phyloP scores from a whole-genome alignment of 257 asterid genomes.

The Linaria vulgaris region DNA sequence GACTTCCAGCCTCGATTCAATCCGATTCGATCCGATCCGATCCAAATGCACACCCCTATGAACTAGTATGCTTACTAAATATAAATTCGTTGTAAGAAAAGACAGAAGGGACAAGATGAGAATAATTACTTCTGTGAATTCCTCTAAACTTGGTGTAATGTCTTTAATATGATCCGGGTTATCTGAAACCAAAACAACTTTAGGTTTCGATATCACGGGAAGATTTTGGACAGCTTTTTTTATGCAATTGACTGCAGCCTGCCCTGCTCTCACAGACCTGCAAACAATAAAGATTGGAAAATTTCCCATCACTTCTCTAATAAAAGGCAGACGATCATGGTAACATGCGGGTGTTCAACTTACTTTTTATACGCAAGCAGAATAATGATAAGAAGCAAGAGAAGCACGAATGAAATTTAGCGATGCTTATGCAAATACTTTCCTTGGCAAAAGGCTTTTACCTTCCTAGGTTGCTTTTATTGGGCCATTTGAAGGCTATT shows the following conservation, averaged over 20 bases:
- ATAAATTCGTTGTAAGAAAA: slow-evolving; percentile 9
- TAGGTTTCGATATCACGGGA: slow-evolving; percentile 51
- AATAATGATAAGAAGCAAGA: slow-evolving; percentile 8
- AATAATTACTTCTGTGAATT: slow-evolving; percentile 68
- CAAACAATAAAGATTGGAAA: slow-evolving; percentile 17
- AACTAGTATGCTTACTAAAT: slow-evolving; percentile 1
- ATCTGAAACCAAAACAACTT: slow-evolving; percentile 78
- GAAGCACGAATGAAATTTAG: slow-evolving; percentile 6
- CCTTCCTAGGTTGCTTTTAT: no score
- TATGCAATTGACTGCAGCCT: slow-evolving; percentile 69
- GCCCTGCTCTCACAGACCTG: slow-evolving; percentile 81
- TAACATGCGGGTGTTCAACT: background rate
- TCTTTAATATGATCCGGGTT: slow-evolving; percentile 69
- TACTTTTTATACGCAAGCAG: background rate
- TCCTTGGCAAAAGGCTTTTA: slow-evolving; percentile 3
- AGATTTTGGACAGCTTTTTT: slow-evolving; percentile 42
- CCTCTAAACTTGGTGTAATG: slow-evolving; percentile 49
- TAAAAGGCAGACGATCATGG: slow-evolving; percentile 9
- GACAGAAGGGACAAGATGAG: background rate
- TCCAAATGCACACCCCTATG: no score
- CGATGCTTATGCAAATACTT: background rate
- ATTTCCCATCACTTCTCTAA: background rate
- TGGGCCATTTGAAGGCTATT: no score
- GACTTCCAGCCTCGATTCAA: no score
- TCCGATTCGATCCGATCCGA: no score